These are phyloP conservation scores for Ligustrum vulgare DNA, from an alignment of 257 asterid species.

Conservation along the genomic window DNA sequence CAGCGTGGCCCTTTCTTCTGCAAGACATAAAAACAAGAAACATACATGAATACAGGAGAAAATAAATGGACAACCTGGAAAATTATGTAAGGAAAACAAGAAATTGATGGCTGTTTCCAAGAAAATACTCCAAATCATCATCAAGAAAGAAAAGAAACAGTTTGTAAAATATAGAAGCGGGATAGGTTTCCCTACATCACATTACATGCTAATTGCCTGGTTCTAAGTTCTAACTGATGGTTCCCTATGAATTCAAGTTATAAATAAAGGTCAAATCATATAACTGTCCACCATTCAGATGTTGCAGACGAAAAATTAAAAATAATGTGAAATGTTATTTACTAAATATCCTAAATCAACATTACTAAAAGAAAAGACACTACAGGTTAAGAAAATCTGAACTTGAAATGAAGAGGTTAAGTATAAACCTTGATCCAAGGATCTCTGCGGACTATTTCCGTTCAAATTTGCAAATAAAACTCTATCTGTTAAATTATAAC, in stretches of 20 bases:
- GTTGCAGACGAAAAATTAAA: neutral
- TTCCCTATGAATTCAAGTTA: neutral
- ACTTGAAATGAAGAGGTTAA: neutral
- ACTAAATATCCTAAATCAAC: neutral
- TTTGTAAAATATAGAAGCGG: neutral
- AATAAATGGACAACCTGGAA: conserved; percentile 18
- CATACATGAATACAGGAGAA: neutral
- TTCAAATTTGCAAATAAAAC: neutral
- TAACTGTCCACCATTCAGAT: neutral
- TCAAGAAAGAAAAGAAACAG: neutral
- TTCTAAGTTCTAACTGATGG: neutral
- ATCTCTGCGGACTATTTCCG: neutral
- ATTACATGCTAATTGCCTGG: neutral
- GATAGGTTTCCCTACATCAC: neutral
- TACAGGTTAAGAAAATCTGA: neutral
- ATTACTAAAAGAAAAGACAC: neutral
- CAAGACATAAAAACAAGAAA: conserved; percentile 18
- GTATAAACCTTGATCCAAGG: neutral
- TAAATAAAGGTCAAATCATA: neutral
- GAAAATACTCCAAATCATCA: neutral
- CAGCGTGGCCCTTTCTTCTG: conserved; percentile 82
- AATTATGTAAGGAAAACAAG: conserved; percentile 3
- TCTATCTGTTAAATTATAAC: neutral
- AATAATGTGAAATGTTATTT: neutral
- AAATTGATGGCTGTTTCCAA: neutral